phyloP scores from a whole-genome alignment of 257 asterid species.

The Fraxinus americana region DNA sequence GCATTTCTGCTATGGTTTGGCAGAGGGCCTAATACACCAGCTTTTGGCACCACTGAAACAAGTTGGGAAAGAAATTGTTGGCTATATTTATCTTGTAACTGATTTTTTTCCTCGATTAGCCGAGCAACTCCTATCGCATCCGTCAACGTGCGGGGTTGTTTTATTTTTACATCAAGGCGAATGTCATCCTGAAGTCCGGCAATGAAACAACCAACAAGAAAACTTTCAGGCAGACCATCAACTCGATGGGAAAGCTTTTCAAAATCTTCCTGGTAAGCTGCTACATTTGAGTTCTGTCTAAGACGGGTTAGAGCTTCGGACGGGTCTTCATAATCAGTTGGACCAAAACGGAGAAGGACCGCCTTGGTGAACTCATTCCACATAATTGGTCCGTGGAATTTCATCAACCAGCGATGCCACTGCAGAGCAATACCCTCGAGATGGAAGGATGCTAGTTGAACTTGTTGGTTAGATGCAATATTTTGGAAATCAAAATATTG shows the following conservation, averaged over 20 bases:
- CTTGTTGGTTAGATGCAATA: no score
- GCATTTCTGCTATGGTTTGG: neutral
- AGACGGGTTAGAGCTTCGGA: neutral
- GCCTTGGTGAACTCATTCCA: neutral
- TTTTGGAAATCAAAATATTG: no score
- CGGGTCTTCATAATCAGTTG: neutral
- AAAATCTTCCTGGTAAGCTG: neutral
- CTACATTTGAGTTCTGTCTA: neutral
- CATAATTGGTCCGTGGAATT: no score
- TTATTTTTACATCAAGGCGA: conserved; percentile 10
- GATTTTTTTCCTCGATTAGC: neutral
- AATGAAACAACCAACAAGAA: neutral
- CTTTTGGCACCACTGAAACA: neutral
- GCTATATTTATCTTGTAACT: neutral
- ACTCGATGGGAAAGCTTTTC: neutral
- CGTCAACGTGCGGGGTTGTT: neutral
- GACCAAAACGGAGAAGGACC: neutral
- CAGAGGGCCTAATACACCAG: neutral
- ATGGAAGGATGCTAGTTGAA: no score
- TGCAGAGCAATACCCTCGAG: no score
- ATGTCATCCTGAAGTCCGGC: neutral
- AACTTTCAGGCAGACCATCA: neutral
- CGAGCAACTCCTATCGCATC: neutral
- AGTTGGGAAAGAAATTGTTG: neutral
- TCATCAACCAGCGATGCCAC: no score